Conservation (phyloP, 2,329 filamentous ascomycete species). For the Cladobotryum mycophilum region DNA sequence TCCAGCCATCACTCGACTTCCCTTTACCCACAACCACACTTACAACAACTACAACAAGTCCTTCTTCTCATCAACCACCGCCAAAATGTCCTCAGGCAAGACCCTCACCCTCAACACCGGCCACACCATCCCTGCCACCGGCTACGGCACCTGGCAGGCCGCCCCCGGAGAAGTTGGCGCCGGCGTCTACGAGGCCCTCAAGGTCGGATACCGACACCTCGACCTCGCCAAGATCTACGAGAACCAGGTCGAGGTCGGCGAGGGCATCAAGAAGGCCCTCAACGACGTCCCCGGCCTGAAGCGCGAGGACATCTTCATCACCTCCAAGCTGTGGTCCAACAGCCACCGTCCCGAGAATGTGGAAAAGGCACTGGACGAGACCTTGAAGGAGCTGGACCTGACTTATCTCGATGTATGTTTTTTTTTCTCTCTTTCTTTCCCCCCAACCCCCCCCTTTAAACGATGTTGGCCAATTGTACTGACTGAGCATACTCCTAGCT, state of each 20-base stretch:
- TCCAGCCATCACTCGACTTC: background rate
- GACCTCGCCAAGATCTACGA: constrained; percentile 50
- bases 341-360: constrained; percentile 54
- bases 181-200: constrained; percentile 58
- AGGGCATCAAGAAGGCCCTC: constrained; percentile 45
- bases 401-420: constrained; percentile 49
- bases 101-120: constrained; percentile 58
- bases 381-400: constrained; percentile 47
- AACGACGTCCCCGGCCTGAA: constrained; percentile 44
- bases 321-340: constrained; percentile 58
- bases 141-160: constrained; percentile 62
- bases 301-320: constrained; percentile 42
- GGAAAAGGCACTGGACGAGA: constrained; percentile 48
- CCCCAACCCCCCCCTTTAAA: background rate
- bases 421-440: background rate
- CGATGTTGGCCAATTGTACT: background rate
- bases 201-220: constrained; percentile 59
- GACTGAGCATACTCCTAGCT: constrained; percentile 27
- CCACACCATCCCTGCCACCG: constrained; percentile 56
- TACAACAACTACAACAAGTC: constrained; percentile 1
- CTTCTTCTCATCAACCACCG: background rate
- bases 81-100: constrained; percentile 48
- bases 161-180: constrained; percentile 56
- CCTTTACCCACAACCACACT: background rate
- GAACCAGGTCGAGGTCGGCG: constrained; percentile 56